phyloP scores from a whole-genome alignment of 495 filamentous ascomycete genomes.

The Parathielavia hyrcaniae region DNA sequence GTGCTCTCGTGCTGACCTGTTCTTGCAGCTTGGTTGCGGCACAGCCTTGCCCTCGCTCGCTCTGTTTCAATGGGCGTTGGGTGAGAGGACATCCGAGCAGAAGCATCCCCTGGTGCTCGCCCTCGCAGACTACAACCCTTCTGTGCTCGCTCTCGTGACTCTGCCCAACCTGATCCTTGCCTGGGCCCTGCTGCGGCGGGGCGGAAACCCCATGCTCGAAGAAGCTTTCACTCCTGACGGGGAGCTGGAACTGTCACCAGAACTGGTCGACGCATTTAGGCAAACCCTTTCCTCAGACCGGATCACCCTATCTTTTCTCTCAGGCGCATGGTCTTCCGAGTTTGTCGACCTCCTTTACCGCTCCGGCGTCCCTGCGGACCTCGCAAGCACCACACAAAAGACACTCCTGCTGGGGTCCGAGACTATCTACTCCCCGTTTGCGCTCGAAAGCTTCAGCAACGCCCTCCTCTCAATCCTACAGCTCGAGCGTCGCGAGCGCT shows the following conservation, averaged over 20 bases:
- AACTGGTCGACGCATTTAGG: conserved; percentile 57
- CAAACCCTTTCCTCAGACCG: conserved; percentile 47
- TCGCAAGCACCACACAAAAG: conserved; percentile 17
- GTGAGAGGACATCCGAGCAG: conserved; percentile 20
- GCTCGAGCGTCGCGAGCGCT: conserved; percentile 41
- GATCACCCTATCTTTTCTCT: conserved; percentile 66
- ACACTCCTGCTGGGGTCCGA: conserved; percentile 76
- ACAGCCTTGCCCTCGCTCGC: conserved; percentile 78
- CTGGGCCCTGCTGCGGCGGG: conserved; percentile 55
- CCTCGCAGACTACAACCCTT: conserved; percentile 83
- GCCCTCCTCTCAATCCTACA: conserved; percentile 61
- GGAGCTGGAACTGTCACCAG: conserved; percentile 67
- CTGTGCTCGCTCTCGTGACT: conserved; percentile 79
- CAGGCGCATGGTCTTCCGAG: conserved; percentile 71
- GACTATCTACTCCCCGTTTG: conserved; percentile 86
- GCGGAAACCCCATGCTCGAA: conserved; percentile 27
- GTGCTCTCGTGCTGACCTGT: conserved; percentile 18
- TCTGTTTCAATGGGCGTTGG: conserved; percentile 64
- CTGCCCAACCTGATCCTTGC: conserved; percentile 81
- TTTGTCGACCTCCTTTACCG: conserved; percentile 55
- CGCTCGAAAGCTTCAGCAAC: conserved; percentile 65
- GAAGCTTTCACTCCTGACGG: conserved; percentile 48
- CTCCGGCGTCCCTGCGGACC: conserved; percentile 20
- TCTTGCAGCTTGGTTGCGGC: conserved; percentile 73
- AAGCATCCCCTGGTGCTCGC: conserved; percentile 52